phyloP scores from a whole-genome alignment of 768 basidiomycete species.

The Kwoniella mangroviensis region DNA sequence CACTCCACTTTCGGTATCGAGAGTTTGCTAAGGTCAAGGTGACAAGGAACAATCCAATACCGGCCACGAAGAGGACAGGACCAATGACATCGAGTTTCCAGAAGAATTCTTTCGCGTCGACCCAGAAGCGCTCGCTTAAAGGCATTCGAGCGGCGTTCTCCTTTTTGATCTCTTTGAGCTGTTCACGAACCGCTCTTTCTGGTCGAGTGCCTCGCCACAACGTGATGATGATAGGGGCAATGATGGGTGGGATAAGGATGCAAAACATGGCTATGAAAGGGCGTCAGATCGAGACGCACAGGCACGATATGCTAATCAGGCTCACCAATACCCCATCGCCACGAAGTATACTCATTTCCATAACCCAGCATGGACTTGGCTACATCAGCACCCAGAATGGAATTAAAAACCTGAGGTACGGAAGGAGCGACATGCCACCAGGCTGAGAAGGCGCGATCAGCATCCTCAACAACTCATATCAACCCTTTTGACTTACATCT shows the following conservation, averaged over 20 bases:
- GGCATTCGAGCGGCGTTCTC: constrained; percentile 5
- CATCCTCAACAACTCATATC: not conserved
- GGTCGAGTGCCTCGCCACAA: constrained; percentile 38
- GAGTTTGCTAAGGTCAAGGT: constrained; percentile 55
- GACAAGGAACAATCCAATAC: constrained; percentile 52
- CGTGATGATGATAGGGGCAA: constrained; percentile 50
- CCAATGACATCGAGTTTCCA: constrained; percentile 58
- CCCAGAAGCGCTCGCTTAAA: constrained; percentile 8
- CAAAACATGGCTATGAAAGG: constrained; percentile 42
- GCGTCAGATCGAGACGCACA: not conserved
- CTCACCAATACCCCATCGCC: constrained; percentile 48
- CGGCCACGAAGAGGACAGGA: constrained; percentile 51
- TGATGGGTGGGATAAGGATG: constrained; percentile 50
- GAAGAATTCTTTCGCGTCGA: constrained; percentile 34
- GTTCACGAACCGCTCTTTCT: constrained; percentile 8
- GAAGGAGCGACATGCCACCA: constrained; percentile 54
- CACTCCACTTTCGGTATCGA: constrained; percentile 46
- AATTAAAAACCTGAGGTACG: constrained; percentile 53
- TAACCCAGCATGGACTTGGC: constrained; percentile 35
- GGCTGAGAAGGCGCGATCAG: not conserved
- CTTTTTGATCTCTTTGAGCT: constrained; percentile 31
- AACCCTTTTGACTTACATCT: constrained; percentile 30
- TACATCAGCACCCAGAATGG: constrained; percentile 48
- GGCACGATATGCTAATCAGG: not conserved
- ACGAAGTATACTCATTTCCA: constrained; percentile 19